Evolutionary conservation across 163 green algal species (phyloP), one percentile per base, ranked within the genome.

Genomic region (Scenedesmus sp.): DNA sequence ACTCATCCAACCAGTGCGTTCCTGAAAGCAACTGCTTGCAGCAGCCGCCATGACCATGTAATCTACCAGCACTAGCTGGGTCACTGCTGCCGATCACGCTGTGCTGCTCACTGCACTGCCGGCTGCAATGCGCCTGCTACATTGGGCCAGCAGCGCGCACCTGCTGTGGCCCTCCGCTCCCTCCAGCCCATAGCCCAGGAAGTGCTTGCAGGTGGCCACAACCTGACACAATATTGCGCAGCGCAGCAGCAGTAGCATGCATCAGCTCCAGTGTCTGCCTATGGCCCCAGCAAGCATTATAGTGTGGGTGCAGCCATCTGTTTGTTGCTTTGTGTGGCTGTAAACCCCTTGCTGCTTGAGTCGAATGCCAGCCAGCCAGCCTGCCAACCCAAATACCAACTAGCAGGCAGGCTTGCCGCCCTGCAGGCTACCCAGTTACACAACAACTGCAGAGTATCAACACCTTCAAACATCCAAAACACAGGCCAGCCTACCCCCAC

Each of bases 181-280:
- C 89, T 96, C 94, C 55, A 96, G 54, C 1, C 91, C 93, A 84
- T 97, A 97, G 9, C 93, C 95, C 7, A 93, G 86, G 89, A 94
- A 95, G 91, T 97, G 95, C 92, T 97, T 97, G 93, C 95, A 97
- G n/a, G 95, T 97, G 15, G 95, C 95, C 6, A 81, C 88, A 5
- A 95, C 64, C 94, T 96, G 92, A 73, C 9, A 56, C 34, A 46
- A 46, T 46, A 46, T 46, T 46, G 34, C 18, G 13, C 62, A 73
- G 15, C 62, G 81, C 81, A 64, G 55, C 81, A 82, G 20, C 54
- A 26, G 20, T 52, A 84, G 18, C 52, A 77, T 57, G 76, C 18
- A 88, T 3, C 83, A 88, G 56, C 82, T 20, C 76, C 7, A 82
- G 74, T 1, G 81, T 82, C 18, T 9, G 62, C 62, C 16, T 13